Evolutionary conservation across 1,284 basidiomycete species (phyloP).

Genomic region (Xanthoconium separans): DNA sequence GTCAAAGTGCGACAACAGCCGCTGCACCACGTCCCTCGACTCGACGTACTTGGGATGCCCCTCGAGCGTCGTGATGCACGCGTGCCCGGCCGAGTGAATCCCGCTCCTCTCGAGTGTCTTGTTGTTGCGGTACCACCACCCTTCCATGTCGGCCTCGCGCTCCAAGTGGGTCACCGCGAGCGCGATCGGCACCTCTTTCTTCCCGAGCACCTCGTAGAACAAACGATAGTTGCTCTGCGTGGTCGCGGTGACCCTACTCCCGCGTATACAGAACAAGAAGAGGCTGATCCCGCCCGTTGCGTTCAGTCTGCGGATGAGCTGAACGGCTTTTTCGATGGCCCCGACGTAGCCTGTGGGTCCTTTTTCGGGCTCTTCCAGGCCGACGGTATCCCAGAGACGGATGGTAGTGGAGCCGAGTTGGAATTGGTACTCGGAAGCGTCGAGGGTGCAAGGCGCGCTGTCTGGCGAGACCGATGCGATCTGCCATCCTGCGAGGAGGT

Average conservation of each 20-base stretch:
- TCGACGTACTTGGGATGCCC: constrained; percentile 17
- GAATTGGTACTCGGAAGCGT: constrained; percentile 26
- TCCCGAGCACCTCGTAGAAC: constrained; percentile 32
- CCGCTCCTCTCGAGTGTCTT: constrained; percentile 20
- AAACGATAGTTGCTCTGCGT: constrained; percentile 30
- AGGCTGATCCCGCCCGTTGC: constrained; percentile 28
- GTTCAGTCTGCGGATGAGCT: constrained; percentile 26
- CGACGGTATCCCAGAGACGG: constrained; percentile 32
- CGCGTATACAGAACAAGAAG: constrained; percentile 37
- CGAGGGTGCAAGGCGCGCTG: constrained; percentile 27
- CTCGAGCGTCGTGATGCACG: constrained; percentile 28
- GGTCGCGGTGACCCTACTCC: constrained; percentile 25
- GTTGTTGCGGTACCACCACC: constrained; percentile 30
- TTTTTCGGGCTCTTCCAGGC: constrained; percentile 29
- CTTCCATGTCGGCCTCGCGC: constrained; percentile 31
- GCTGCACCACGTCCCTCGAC: constrained; percentile 18
- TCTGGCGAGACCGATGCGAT: constrained; percentile 28
- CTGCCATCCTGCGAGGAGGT: constrained; percentile 27
- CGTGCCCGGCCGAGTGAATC: constrained; percentile 26
- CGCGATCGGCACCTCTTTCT: constrained; percentile 32
- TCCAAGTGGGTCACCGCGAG: constrained; percentile 33
- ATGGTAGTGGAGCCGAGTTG: constrained; percentile 20
- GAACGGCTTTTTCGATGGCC: constrained; percentile 31
- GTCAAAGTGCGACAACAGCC: constrained; percentile 17
- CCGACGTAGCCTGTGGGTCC: constrained; percentile 20